Evolutionary conservation across 305 asterid genomes (phyloP).

Genomic region (Fraxinus xanthoxyloides): DNA sequence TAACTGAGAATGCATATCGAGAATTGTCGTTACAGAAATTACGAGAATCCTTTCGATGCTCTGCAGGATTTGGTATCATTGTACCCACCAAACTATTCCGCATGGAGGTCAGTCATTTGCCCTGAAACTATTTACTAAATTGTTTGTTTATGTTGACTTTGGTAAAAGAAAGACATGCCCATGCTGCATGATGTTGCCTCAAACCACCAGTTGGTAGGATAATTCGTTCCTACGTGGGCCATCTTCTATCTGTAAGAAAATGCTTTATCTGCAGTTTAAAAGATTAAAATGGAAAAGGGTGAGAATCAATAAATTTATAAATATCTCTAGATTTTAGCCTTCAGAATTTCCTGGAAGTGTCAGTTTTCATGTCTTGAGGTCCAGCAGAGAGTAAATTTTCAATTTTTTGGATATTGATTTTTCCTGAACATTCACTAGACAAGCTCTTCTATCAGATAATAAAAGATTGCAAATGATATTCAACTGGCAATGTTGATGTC

Average conservation of each 20-base stretch:
- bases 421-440: neutral
- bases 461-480: neutral
- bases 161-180: too few relatives aligned
- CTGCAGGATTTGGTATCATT: constrained; percentile 75
- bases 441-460: neutral
- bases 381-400: neutral
- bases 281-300: neutral
- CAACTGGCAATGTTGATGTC: neutral
- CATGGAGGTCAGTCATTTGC: constrained; percentile 72
- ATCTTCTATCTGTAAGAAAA: neutral
- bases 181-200: too few relatives aligned
- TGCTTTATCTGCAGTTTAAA: neutral
- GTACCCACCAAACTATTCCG: constrained; percentile 88
- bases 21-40: constrained; percentile 56
- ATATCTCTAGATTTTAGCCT: neutral
- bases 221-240: neutral
- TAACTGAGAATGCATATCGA: constrained; percentile 62
- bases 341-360: neutral
- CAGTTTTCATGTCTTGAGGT: neutral
- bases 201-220: neutral
- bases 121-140: too few relatives aligned
- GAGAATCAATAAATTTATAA: neutral
- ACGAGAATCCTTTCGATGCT: constrained; percentile 71
- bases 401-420: neutral
- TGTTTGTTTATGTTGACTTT: too few relatives aligned